These are phyloP conservation scores for Aspergillus pseudotamarii DNA, from an alignment of 2,329 filamentous ascomycete species.

Conservation along the genomic window DNA sequence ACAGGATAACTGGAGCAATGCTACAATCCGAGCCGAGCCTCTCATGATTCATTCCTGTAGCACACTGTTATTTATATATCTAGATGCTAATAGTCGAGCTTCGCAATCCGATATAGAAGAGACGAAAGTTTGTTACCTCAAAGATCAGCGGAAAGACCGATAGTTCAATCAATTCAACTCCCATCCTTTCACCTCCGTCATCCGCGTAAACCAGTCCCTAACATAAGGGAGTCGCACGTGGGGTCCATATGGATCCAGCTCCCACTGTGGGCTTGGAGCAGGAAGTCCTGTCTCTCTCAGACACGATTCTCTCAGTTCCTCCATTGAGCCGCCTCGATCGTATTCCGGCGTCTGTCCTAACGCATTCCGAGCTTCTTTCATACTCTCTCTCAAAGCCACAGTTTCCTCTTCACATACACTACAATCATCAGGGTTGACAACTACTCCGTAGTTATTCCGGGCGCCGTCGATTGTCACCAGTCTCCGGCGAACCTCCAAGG, in stretches of 20 bases:
- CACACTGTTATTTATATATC: too few relatives aligned
- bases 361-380: constrained; percentile 29
- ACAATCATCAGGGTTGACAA: constrained; percentile 41
- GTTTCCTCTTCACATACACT: constrained; percentile 43
- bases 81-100: too few relatives aligned
- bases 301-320: constrained; percentile 39
- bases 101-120: not conserved
- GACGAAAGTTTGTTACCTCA: not conserved
- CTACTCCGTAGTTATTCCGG: constrained; percentile 49
- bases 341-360: constrained; percentile 34
- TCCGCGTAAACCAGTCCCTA: constrained; percentile 44
- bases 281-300: constrained; percentile 48
- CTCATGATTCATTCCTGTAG: too few relatives aligned
- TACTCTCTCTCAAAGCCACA: constrained; percentile 34
- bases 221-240: constrained; percentile 50
- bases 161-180: not conserved
- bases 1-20: too few relatives aligned
- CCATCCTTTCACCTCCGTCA: constrained; percentile 18
- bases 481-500: constrained; percentile 49
- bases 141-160: not conserved
- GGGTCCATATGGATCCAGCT: constrained; percentile 48
- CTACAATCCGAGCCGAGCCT: too few relatives aligned
- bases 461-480: constrained; percentile 50
- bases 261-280: constrained; percentile 49
- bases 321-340: constrained; percentile 48